phyloP scores from a whole-genome alignment of 1,139 yeast species.

The Hyphopichia buzzinii region DNA sequence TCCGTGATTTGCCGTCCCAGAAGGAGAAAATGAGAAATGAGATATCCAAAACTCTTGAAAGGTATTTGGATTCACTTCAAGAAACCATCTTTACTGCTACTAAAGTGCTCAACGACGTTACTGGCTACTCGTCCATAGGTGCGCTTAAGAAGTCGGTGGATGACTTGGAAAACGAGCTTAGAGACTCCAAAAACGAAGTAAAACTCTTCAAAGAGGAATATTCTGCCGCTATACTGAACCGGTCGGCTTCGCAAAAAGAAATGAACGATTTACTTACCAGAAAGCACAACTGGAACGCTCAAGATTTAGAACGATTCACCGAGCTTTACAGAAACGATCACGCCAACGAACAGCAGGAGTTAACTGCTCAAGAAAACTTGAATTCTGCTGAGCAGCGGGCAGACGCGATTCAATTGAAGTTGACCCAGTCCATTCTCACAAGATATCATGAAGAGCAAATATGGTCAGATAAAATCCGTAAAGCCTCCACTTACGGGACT shows the following conservation, averaged over 20 bases:
- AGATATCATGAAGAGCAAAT: slow-evolving; percentile 96
- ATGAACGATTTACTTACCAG: slow-evolving; percentile 86
- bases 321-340: slow-evolving; percentile 79
- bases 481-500: slow-evolving; percentile 97
- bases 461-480: slow-evolving; percentile 94
- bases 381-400: slow-evolving; percentile 59
- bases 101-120: slow-evolving; percentile 77
- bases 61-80: slow-evolving; percentile 62
- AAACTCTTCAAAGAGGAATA: slow-evolving; percentile 52
- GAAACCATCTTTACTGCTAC: slow-evolving; percentile 69
- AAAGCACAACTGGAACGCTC: slow-evolving; percentile 75
- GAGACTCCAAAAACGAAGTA: slow-evolving; percentile 48
- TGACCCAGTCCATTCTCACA: slow-evolving; percentile 77
- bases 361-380: slow-evolving; percentile 48
- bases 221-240: slow-evolving; percentile 58
- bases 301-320: slow-evolving; percentile 83
- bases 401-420: slow-evolving; percentile 66
- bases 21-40: slow-evolving; percentile 20
- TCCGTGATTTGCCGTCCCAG: slow-evolving; percentile 31
- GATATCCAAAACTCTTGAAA: slow-evolving; percentile 38
- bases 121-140: slow-evolving; percentile 88
- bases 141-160: slow-evolving; percentile 63
- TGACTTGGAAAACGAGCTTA: slow-evolving; percentile 46
- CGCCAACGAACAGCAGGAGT: slow-evolving; percentile 62
- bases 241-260: slow-evolving; percentile 77